phyloP scores from a whole-genome alignment of 306 rosid species.

The Bauhinia variegata region DNA sequence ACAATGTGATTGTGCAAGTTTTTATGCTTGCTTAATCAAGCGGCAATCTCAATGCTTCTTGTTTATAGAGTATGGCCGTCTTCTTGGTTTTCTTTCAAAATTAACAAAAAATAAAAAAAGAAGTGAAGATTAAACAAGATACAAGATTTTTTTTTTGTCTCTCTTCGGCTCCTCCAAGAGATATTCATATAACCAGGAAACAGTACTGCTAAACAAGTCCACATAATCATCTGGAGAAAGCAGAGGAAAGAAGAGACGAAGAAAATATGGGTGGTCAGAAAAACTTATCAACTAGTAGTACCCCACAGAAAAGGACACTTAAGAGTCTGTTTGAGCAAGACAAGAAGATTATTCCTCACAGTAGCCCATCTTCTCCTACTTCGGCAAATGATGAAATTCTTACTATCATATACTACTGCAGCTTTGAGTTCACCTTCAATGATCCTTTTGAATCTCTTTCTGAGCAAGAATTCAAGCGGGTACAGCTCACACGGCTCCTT shows the following conservation, averaged over 20 bases:
- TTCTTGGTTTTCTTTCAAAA: no score
- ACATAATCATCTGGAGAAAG: neutral
- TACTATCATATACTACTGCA: slow-evolving; percentile 55
- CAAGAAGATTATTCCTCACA: slow-evolving; percentile 17
- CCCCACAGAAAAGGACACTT: slow-evolving; percentile 41
- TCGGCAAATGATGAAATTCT: slow-evolving; percentile 59
- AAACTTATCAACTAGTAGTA: slow-evolving; percentile 8
- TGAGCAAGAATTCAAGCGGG: slow-evolving; percentile 60
- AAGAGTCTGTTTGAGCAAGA: slow-evolving; percentile 53
- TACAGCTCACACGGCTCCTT: slow-evolving; percentile 59
- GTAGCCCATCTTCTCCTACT: slow-evolving; percentile 34
- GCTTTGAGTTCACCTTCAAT: slow-evolving; percentile 46
- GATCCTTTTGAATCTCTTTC: slow-evolving; percentile 61
- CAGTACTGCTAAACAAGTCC: slow-evolving; percentile 12
- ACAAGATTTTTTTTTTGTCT: no score
- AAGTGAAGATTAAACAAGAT: slow-evolving; percentile 11
- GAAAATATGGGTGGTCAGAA: slow-evolving; percentile 46
- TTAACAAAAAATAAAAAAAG: no score
- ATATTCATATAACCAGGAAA: slow-evolving; percentile 13
- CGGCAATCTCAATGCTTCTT: slow-evolving; percentile 58
- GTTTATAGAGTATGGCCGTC: slow-evolving; percentile 46
- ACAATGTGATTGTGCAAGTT: no score
- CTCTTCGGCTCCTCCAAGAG: slow-evolving; percentile 29
- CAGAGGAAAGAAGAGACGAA: slow-evolving; percentile 24
- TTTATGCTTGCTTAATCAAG: no score